Base-by-base conservation (phyloP, 2,329 filamentous ascomycete genomes). In the Stagonosporopsis vannaccii region DNA sequence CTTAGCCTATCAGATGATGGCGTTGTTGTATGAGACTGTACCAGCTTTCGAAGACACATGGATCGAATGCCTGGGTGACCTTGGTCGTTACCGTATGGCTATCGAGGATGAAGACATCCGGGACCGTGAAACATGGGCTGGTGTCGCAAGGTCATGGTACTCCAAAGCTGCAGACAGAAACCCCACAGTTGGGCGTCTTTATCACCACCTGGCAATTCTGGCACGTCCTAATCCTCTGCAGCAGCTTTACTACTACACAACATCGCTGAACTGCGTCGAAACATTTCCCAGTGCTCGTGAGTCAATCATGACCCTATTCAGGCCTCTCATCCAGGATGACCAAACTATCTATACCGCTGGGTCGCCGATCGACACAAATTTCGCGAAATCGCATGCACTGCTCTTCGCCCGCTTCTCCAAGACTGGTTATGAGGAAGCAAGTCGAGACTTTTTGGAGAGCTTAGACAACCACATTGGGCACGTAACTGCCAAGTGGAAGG, bases 51-150 rank as follows among this genome's bases (percentile, higher is more conserved):
- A 90, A 48, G 90, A 95, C 54, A 97, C 91, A 0, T 98, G 94
- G 94, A 91, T 96, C 8, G 94, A 97, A 63, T 97, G 93, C 49
- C 78, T 98, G 0, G 94, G 94, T 0, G 93, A 98, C 69, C 77
- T 98, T 0, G 90, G 89, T 0, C 82, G 93, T 19, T 97, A 96
- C 66, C 82, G 89, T 0, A 97, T 97, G 92, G 92, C 92, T 0
- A 92, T 97, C 40, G 93, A 97, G 72, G 90, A 96, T 36, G 86
- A 90, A 23, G 89, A 95, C 59, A 82, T 90, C 19, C 77, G 84
- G 2, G 90, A 94, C 51, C 81, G 90, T 0, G 91, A 96, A 44
- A 85, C 87, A 0, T 98, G 94, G 94, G 90, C 90, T 0, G 83
- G 84, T 0, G 90, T 97, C 0, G 90, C 90, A 0, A 81, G 88